Evolutionary conservation across 495 filamentous ascomycete genomes (phyloP), one percentile per base, ranked within the genome.

Genomic region (Chaetomium tenue): DNA sequence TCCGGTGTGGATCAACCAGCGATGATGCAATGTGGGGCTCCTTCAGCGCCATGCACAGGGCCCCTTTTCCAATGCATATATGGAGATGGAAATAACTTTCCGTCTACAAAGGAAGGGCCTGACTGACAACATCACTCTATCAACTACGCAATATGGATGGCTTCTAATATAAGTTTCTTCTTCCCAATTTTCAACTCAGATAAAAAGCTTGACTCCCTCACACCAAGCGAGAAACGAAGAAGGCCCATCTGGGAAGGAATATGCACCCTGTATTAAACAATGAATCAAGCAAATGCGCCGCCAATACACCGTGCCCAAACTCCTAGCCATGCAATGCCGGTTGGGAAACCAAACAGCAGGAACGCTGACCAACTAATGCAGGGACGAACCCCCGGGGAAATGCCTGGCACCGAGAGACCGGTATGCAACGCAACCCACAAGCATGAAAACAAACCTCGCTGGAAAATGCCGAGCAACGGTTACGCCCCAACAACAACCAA

Each of bases 381-480:
- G 39, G 25, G 39, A 42, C 54, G 37, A 40, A 57, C 13, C 54
- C 33, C n/a, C 23, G 25, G 33, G 22, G 20, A 57, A 8, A 40
- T 40, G n/a, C n/a, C n/a, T n/a, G n/a, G n/a, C 11, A 40, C 54
- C 57, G 40, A 46, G 0, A 28, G 25, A 30, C 25, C 40, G 13
- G 9, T 11, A 59, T 47, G 53, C 54, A 25, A 42, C 1, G 5
- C 5, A 54, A 18, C 40, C 40, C 13, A 52, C 23, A 26, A 52
- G 18, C 22, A 52, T 5, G 26, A 42, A 42, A 5, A 13, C 26
- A 33, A 26, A 58, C 55, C 30, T 20, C 33, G 33, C 33, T 8
- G 33, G 33, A 30, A 54, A 42, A 0, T 18, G 9, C 80, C 81
- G 37, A 80, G 81, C 74, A 50, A 20, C 46, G 16, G 23, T 88